Evolutionary conservation across 2,329 filamentous ascomycete species (phyloP), one percentile per base, ranked within the genome.

Genomic region (Neocatenulostroma microsporum): DNA sequence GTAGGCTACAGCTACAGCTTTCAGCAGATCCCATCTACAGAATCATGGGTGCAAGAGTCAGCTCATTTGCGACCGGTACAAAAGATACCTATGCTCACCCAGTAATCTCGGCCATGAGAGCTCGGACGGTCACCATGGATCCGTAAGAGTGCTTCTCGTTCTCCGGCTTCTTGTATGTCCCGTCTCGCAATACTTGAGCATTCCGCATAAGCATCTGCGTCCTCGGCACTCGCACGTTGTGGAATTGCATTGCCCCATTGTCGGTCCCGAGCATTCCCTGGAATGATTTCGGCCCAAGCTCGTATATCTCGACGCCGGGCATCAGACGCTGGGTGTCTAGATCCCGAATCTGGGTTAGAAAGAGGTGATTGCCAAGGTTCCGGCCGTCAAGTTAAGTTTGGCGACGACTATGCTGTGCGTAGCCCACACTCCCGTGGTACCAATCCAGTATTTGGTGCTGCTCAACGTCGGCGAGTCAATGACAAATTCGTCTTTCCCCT

Each of bases 361-460:
- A 35, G 15, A 38, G 30, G 26, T 42, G 39, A 15, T 38, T 38
- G 20, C 39, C 36, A 18, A 30, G 21, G 13, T 38, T 20, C 31
- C 35, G 15, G 9, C 39, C 39, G 10, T 34, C 30, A 13, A 38
- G 33, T 11, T 38, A 30, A 42, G 20, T 14, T 25, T 29, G 10
- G 39, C 39, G 12, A 42, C 34, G 11, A 42, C 39, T 17, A 42
- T 26, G 10, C n/a, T 15, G 20, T 42, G 39, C 17, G 39, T 42
- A 21, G 39, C 39, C 30, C 35, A 42, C 21, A 42, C 36, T 5
- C 35, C 39, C 5, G 36, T 37, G 5, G 35, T 35, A 14, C 39
- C 39, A 15, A 36, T 37, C 39, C 39, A 42, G 31, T 42, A 42
- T 26, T 42, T 42, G 7, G 39, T 34, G 24, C 39, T 42, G 15